These are phyloP conservation scores for Fraxinus dipetala DNA, from an alignment of 305 asterid species.

Conservation along the genomic window DNA sequence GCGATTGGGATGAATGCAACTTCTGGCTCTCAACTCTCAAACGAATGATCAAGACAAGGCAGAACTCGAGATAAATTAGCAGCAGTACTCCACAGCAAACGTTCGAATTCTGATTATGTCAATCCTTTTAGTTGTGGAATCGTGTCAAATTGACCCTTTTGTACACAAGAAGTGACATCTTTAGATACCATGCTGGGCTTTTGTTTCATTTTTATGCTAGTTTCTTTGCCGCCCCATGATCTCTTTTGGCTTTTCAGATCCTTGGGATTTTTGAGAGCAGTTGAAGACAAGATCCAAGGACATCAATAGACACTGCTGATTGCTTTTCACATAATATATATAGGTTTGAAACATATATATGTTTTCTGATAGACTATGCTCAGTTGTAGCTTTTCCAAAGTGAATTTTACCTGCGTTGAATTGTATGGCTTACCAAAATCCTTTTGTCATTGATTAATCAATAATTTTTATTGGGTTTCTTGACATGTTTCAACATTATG, in stretches of 20 bases:
- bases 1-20: slow-evolving; percentile 99
- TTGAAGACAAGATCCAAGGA: slow-evolving; percentile 12
- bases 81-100: slow-evolving; percentile 7
- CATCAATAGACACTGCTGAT: not conserved
- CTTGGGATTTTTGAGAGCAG: slow-evolving; percentile 29
- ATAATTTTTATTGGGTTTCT: not conserved
- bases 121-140: slow-evolving; percentile 32
- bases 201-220: slow-evolving; percentile 21
- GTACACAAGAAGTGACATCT: slow-evolving; percentile 34
- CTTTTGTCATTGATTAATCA: slow-evolving; percentile 5
- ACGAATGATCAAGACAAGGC: slow-evolving; percentile 92
- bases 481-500: not conserved
- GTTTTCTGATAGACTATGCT: not conserved
- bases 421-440: not conserved
- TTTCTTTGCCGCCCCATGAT: slow-evolving; percentile 12
- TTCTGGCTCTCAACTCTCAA: slow-evolving; percentile 90
- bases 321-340: slow-evolving; percentile 5
- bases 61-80: slow-evolving; percentile 58
- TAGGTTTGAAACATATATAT: slow-evolving; percentile 6
- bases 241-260: slow-evolving; percentile 21
- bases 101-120: slow-evolving; percentile 29
- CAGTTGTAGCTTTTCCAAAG: slow-evolving; percentile 4
- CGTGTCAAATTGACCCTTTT: slow-evolving; percentile 26
- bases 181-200: slow-evolving; percentile 33
- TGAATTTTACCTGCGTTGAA: not conserved